Evolutionary conservation across 177 flowering plant species (phyloP).

Genomic region (Tripterygium wilfordii): DNA sequence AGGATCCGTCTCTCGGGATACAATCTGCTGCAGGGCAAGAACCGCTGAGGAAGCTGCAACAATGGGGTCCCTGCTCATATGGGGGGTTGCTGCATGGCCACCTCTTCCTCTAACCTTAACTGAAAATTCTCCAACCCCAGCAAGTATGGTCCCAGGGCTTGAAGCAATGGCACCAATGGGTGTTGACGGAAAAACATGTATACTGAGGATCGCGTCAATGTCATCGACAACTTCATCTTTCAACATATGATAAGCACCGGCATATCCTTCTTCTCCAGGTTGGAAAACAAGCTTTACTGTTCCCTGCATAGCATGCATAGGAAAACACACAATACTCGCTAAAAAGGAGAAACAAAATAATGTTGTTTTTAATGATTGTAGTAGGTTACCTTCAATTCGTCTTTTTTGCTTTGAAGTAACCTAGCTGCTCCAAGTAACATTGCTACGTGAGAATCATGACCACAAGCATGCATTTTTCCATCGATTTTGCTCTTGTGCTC

Average conservation of each 20-base stretch:
- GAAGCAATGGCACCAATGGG: constrained; percentile 21
- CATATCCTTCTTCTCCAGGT: constrained; percentile 26
- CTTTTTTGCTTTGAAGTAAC: constrained; percentile 18
- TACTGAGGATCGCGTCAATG: constrained; percentile 13
- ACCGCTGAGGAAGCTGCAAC: constrained; percentile 68
- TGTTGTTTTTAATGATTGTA: neutral
- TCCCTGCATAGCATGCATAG: constrained; percentile 9
- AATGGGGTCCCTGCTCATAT: constrained; percentile 74
- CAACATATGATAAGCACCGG: constrained; percentile 24
- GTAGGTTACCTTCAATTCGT: constrained; percentile 42
- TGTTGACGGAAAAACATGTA: constrained; percentile 17
- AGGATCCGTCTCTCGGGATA: constrained; percentile 87
- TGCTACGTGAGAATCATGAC: constrained; percentile 23
- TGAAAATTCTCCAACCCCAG: constrained; percentile 68
- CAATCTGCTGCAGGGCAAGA: constrained; percentile 72
- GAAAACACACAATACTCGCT: neutral
- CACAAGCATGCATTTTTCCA: constrained; percentile 28
- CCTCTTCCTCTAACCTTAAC: constrained; percentile 76
- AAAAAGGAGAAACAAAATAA: neutral
- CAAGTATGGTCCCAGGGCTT: constrained; percentile 39
- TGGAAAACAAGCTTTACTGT: constrained; percentile 25
- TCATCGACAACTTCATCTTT: constrained; percentile 19
- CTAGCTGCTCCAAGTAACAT: constrained; percentile 30
- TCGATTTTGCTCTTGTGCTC: constrained; percentile 19
- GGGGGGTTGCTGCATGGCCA: constrained; percentile 86